Conservation (phyloP, 257 asterid genomes). For the Scutellaria galericulata region DNA sequence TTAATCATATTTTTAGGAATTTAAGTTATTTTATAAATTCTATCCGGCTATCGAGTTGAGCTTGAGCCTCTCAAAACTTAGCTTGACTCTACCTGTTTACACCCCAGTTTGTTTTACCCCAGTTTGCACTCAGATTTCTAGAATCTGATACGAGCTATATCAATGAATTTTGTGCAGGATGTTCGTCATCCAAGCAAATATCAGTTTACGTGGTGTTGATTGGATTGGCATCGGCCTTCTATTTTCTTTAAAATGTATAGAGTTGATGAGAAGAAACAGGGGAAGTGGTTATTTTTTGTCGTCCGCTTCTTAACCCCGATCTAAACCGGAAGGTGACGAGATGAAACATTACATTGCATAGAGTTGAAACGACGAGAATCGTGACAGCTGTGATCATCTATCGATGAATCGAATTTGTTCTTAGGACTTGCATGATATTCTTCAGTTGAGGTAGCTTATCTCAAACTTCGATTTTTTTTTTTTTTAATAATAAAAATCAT, state of each 20-base stretch:
- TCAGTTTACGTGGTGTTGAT: conserved; percentile 31
- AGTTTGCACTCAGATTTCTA: neutral
- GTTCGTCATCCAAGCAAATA: conserved; percentile 37
- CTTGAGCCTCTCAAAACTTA: too few relatives aligned
- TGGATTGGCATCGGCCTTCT: conserved; percentile 37
- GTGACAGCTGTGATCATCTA: neutral
- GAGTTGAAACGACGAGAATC: too few relatives aligned
- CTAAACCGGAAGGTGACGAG: conserved; percentile 23
- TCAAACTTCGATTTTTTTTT: neutral
- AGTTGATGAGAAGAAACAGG: neutral
- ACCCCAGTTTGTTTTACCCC: too few relatives aligned
- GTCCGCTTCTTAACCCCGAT: conserved; percentile 11
- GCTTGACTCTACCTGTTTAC: too few relatives aligned
- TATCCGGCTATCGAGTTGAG: too few relatives aligned
- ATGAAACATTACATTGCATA: neutral
- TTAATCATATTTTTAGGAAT: too few relatives aligned
- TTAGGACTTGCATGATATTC: conserved; percentile 3
- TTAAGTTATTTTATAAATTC: too few relatives aligned
- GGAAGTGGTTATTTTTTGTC: conserved; percentile 10
- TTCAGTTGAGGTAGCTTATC: neutral
- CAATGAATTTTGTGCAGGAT: conserved; percentile 36
- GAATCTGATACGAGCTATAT: neutral
- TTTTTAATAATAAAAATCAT: neutral
- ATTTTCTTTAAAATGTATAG: conserved; percentile 24
- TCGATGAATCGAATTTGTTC: neutral